Percentiles rank a stretch among this genome's conserved stretches.
Evolutionary conservation across 345 rosid genomes (phyloP).

Genomic region (Citropsis articulata): DNA sequence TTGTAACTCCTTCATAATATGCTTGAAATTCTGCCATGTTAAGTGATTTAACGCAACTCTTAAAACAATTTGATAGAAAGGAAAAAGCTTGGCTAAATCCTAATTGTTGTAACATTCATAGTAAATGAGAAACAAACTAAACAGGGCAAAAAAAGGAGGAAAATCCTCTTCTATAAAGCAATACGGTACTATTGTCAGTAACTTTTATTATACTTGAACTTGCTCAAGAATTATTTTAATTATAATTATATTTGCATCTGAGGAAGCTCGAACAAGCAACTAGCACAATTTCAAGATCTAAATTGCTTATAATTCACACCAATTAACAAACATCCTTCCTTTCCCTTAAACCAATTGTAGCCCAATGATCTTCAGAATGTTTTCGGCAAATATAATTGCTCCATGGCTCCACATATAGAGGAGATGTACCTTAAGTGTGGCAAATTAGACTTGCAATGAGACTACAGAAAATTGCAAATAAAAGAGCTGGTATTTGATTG

Average conservation of each 20-base stretch:
- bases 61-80: neutral
- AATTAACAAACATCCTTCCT: neutral
- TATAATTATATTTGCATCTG: neutral
- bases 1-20: conserved; percentile 90
- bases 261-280: neutral
- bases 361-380: neutral
- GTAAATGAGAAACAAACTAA: neutral
- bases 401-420: neutral
- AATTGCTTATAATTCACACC: neutral
- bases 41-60: conserved; percentile 13
- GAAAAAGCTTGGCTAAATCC: neutral
- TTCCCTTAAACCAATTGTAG: neutral
- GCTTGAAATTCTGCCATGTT: conserved; percentile 77
- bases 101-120: neutral
- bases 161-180: neutral
- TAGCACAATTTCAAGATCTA: neutral
- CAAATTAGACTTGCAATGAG: neutral
- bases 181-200: neutral
- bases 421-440: neutral
- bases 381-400: neutral
- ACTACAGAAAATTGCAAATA: neutral
- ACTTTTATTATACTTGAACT: neutral
- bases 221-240: neutral
- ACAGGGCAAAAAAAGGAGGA: neutral
- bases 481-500: neutral